Base-by-base conservation (phyloP, 768 basidiomycete species). In the Collybiopsis luxurians region DNA sequence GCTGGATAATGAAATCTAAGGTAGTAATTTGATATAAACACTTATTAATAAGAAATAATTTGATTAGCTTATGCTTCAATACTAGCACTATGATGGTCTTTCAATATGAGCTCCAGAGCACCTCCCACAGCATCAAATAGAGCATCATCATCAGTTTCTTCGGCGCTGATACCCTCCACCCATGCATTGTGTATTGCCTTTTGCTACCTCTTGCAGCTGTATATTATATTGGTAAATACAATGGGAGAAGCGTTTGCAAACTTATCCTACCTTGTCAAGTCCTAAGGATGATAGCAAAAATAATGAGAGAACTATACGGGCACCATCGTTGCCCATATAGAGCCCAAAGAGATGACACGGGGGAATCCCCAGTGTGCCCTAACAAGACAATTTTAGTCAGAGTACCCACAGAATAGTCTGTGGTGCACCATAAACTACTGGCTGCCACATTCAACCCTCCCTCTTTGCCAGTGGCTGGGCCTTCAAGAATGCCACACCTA, bases 331-430 rank as follows among this genome's bases (percentile, higher is more conserved):
- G 6, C 75, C 75, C 66, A 73, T 65, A 0, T 73, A 74, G 19
- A 75, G 30, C 4, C 71, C 75, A 19, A 72, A 60, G 21, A 75
- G 55, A 61, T 75, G 74, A 52, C 74, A 77, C 2, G 71, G 63
- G 4, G 72, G 73, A 31, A 77, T 59, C 27, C 64, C 50, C 9
- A 77, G 58, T 5, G 72, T 72, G 31, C 74, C 67, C 75, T 77
- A 15, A 45, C 5, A 38, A 30, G 5, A 39, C n/a, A n/a, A n/a
- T n/a, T n/a, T n/a, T n/a, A n/a, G n/a, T n/a, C n/a, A n/a, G n/a
- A n/a, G n/a, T n/a, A n/a, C n/a, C n/a, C n/a, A n/a, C n/a, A n/a
- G n/a, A n/a, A n/a, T 11, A 44, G 24, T 0, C 1, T 23, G 30
- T 7, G 39, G 42, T 71, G 39, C 56, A 71, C 75, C 72, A 76